Percentiles rank a stretch among this genome's conserved stretches.
phyloP scores from a whole-genome alignment of 441 rosid species.

The Macaranga tanarius region DNA sequence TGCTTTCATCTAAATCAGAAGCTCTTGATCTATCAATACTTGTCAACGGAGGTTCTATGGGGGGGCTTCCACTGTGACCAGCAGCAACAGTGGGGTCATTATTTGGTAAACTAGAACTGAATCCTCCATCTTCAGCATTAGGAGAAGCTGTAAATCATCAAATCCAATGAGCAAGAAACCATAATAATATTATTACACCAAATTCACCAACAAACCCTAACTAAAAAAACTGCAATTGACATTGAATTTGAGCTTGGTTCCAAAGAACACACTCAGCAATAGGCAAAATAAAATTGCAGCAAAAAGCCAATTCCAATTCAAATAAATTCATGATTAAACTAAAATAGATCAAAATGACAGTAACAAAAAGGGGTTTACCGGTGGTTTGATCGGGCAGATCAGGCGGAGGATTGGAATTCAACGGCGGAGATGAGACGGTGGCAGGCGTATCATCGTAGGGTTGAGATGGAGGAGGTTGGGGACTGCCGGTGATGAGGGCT shows the following conservation, averaged over 20 bases:
- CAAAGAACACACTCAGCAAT: no score
- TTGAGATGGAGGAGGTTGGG: slow-evolving; percentile 45
- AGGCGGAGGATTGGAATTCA: slow-evolving; percentile 22
- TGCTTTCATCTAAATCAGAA: slow-evolving; percentile 29
- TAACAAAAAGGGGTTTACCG: slow-evolving; percentile 34
- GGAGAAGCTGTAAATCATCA: slow-evolving; percentile 31
- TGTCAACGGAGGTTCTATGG: slow-evolving; percentile 5
- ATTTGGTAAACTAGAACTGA: slow-evolving; percentile 20
- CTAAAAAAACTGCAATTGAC: no score
- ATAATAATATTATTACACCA: no score
- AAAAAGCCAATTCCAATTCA: no score
- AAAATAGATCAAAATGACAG: no score
- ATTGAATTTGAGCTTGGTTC: no score
- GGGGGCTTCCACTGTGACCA: slow-evolving; percentile 14
- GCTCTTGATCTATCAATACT: slow-evolving; percentile 21
- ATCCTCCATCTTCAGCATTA: slow-evolving; percentile 7
- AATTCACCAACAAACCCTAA: no score
- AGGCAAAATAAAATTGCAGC: no score
- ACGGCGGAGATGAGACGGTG: slow-evolving; percentile 33
- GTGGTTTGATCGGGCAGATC: slow-evolving; percentile 30
- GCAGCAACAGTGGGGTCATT: slow-evolving; percentile 23
- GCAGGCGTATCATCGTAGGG: slow-evolving; percentile 14
- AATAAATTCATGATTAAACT: no score
- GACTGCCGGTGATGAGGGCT: slow-evolving; percentile 67
- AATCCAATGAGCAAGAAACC: neutral